Base-by-base conservation (phyloP, 495 filamentous ascomycete genomes). In the Aspergillus panamensis region DNA sequence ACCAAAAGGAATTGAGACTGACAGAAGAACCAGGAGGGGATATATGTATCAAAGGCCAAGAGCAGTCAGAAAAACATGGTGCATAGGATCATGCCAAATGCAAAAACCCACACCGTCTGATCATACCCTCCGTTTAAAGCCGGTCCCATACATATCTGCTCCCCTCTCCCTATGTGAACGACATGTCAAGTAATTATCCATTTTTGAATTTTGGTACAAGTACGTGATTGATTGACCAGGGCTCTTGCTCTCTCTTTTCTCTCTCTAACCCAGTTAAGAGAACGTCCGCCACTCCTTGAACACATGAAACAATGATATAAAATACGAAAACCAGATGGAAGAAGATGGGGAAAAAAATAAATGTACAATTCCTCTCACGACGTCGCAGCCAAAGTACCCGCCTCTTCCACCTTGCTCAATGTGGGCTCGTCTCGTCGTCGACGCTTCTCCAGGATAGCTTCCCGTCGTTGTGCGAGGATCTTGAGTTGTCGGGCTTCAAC, bases 371-470 rank as follows among this genome's bases (percentile, higher is more conserved):
- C 51, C 54, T n/a, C 45, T 68, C 66, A 69, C 56, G 72, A 69
- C 39, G 75, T 66, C 39, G 74, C 67, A 62, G 74, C 74, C 65
- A 80, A 58, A 55, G 68, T 64, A 66, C 68, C 69, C 42, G 66
- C 70, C 69, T 73, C 67, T 53, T 77, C 72, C 25, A 62, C 54
- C 62, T 65, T 64, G 62, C 58, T 69, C 58, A 67, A 54, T 56
- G 86, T 82, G 40, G 81, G 76, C 69, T 85, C 80, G 48, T 87
- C 87, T 69, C 87, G 80, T 71, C 91, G 76, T 69, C 82, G 84
- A 70, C 92, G 78, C 84, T 97, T 98, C 76, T 96, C 95, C 19
- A 97, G 75, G 63, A 98, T 81, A 35, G 76, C 69, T 62, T 86
- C 81, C 70, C 87, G 86, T 65, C 91, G 87, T 69, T 90, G 87